Evolutionary conservation across 345 rosid species (phyloP), one percentile per base, ranked within the genome.

Genomic region (Lepidium aucheri): DNA sequence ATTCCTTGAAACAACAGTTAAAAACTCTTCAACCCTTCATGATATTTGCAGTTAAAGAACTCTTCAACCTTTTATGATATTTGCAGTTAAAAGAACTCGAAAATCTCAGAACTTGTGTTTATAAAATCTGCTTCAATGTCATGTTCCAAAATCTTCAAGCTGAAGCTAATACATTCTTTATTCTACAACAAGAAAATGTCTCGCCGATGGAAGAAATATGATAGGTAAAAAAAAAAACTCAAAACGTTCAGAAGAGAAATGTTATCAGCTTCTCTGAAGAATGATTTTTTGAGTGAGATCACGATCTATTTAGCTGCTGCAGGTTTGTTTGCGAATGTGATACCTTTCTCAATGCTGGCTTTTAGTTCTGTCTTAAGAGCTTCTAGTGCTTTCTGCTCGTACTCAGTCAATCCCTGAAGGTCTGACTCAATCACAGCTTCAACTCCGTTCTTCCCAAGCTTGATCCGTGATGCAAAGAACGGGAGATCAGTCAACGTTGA

Each of bases 281-380:
- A 74, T 44, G 40, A 11, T 2, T 17, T 6, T 3, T 32, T 45
- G 12, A 32, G 18, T 32, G 70, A 73, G 36, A 41, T 6, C 43
- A 35, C 15, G 36, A 39, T 30, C 45, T 74, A 74, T 52, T 74
- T 74, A 17, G 96, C 87, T 22, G 61, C 60, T 11, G 60, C 60
- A 72, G 85, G 82, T 77, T 86, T 90, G 61, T 84, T 87, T 9
- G 73, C 93, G 46, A 90, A 94, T 1, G 83, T 76, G 20, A 88
- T 34, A 47, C 99, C 99, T 72, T 94, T 94, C 58, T 90, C 93
- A 4, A 88, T 94, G 81, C 97, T 90, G 51, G 84, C 83, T 74
- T 82, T 88, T 67, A 94, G 70, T 67, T 90, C 97, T 3, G 90
- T 80, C 67, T 85, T 88, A 20, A 90, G 87, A 24, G 81, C 82